Conservation (phyloP, 306 rosid genomes). For the Cucurbita moschata region DNA sequence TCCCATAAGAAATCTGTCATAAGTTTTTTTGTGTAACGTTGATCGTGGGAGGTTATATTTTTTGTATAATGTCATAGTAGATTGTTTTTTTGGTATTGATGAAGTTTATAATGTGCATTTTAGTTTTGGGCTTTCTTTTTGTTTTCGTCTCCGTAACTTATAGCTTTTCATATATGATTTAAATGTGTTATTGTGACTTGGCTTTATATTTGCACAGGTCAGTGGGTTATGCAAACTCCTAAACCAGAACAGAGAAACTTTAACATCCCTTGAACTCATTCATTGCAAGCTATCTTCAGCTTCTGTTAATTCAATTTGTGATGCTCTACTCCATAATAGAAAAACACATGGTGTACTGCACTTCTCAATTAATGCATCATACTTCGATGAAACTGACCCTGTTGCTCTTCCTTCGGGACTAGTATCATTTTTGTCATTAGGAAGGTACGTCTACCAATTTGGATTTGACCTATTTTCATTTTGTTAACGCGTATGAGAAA, state of each 20-base stretch:
- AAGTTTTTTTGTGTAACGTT: background rate
- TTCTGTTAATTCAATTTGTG: slow-evolving; percentile 39
- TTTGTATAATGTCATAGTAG: background rate
- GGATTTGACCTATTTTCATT: background rate
- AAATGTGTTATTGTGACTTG: background rate
- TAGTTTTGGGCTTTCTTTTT: background rate
- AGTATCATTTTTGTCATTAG: slow-evolving; percentile 50
- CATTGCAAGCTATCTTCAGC: slow-evolving; percentile 50
- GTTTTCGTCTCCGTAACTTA: background rate
- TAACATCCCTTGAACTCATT: slow-evolving; percentile 60
- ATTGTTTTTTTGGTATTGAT: background rate
- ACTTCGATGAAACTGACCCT: slow-evolving; percentile 27
- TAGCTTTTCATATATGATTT: background rate
- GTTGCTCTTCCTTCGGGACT: slow-evolving; percentile 52
- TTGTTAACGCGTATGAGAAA: background rate
- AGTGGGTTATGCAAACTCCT: slow-evolving; percentile 70
- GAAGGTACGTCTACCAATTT: slow-evolving; percentile 39
- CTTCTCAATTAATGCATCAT: slow-evolving; percentile 49
- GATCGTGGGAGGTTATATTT: background rate
- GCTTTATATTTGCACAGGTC: slow-evolving; percentile 31
- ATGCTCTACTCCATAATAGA: slow-evolving; percentile 30
- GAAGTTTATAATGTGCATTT: background rate
- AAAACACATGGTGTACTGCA: slow-evolving; percentile 48
- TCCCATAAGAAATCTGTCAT: too few relatives aligned
- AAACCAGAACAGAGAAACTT: slow-evolving; percentile 46